These are phyloP conservation scores for Alternaria brassicicola DNA, from an alignment of 2,329 filamentous ascomycete genomes.

Conservation along the genomic window DNA sequence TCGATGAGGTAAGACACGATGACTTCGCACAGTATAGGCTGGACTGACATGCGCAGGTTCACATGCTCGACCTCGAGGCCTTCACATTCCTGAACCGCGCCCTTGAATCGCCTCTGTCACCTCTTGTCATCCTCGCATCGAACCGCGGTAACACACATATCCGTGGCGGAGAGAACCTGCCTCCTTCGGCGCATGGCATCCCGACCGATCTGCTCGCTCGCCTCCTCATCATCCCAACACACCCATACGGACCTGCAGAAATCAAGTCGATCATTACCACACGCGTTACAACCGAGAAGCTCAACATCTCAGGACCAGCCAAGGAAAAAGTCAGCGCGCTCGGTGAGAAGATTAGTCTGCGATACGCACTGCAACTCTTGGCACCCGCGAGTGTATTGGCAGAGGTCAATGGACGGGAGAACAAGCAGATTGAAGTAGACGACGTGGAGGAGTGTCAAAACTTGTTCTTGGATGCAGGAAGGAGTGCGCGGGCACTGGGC, in stretches of 20 bases:
- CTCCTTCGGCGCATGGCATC: constrained; percentile 81
- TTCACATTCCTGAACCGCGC: constrained; percentile 99
- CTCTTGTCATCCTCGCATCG: constrained; percentile 95
- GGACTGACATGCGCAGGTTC: constrained; percentile 66
- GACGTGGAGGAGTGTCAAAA: constrained; percentile 61
- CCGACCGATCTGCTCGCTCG: constrained; percentile 92
- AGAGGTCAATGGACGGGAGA: constrained; percentile 64
- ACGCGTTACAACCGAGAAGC: constrained; percentile 79
- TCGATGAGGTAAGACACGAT: constrained; percentile 79
- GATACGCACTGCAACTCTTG: constrained; percentile 91
- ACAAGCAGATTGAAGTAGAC: constrained; percentile 57
- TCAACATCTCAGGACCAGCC: constrained; percentile 79
- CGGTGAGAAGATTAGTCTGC: constrained; percentile 85
- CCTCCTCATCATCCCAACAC: constrained; percentile 93
- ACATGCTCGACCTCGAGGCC: constrained; percentile 99
- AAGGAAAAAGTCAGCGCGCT: constrained; percentile 86
- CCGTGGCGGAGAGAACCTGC: constrained; percentile 73
- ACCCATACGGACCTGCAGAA: constrained; percentile 84
- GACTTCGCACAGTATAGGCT: not conserved
- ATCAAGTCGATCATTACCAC: constrained; percentile 91
- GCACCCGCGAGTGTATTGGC: constrained; percentile 90
- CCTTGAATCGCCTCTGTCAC: constrained; percentile 92
- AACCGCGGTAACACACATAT: constrained; percentile 95
- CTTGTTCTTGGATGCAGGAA: constrained; percentile 56
- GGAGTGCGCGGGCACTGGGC: constrained; percentile 51